Evolutionary conservation across 2,329 filamentous ascomycete species (phyloP), one percentile per base, ranked within the genome.

Genomic region (Fusarium agapanthi): DNA sequence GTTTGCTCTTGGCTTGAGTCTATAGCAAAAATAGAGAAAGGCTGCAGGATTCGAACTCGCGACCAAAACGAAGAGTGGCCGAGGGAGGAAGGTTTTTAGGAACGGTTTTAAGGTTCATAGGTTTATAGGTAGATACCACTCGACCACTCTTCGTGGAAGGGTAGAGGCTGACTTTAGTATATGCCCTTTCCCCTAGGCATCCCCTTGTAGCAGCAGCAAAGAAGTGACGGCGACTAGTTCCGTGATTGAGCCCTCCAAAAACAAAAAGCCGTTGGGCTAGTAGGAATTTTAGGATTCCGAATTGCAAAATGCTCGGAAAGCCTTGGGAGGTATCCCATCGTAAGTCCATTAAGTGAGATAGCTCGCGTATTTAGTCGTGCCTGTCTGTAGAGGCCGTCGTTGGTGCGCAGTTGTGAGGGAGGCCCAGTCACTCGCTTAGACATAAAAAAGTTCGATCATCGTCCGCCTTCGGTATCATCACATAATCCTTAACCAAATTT

Each of bases 401-500:
- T 41, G 44, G 16, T 38, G 35, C 35, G 50, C n/a, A 55, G 41
- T 58, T 24, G 43, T 35, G 34, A 38, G 38, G 26, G n/a, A 40
- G 47, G 30, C 26, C n/a, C n/a, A 35, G 28, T 54, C 53, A 57
- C 63, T 62, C 37, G 32, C 16, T 40, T n/a, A 28, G 22, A 53
- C 18, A 53, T 38, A 32, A 37, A 45, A 59, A 43, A 38, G 43
- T 57, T 38, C 56, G 50, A 59, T 72, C 64, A 57, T 70, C 24
- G 40, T 41, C 34, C 54, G 57, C 51, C 50, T n/a, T 40, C 22
- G 30, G 34, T n/a, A 43, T 41, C 32, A 45, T 38, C 41, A 34
- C 24, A 43, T 30, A 54, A 24, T 22, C 43, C 55, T 84, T 85
- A 89, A 61, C 88, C 88, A 81, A 88, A 89, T 81, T 88, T 88